Evolutionary conservation across 305 asterid genomes (phyloP).

Genomic region (Galium porrigens): DNA sequence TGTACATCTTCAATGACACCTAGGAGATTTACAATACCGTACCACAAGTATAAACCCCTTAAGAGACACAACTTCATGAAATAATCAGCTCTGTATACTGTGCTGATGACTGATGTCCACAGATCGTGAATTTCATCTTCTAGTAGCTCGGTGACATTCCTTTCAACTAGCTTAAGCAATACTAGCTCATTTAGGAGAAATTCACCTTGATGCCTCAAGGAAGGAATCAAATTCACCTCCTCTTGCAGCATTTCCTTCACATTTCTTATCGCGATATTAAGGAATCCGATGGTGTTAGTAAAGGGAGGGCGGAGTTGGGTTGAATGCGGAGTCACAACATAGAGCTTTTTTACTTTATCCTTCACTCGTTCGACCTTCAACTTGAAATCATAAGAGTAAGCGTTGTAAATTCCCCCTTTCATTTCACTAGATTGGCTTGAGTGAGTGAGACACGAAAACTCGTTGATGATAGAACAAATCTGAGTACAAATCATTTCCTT

Average conservation of each 20-base stretch:
- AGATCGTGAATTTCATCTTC: conserved; percentile 8
- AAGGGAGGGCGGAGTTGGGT: conserved; percentile 9
- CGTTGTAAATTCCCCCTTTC: background rate
- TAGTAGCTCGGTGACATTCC: background rate
- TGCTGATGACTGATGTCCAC: background rate
- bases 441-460: background rate
- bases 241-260: conserved; percentile 7
- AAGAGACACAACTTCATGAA: background rate
- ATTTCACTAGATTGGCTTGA: background rate
- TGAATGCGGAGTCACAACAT: background rate
- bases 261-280: background rate
- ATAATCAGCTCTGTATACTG: background rate
- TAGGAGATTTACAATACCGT: background rate
- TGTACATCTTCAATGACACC: background rate
- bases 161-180: background rate
- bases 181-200: conserved; percentile 3
- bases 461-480: background rate
- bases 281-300: conserved; percentile 14
- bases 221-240: background rate
- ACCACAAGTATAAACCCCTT: background rate
- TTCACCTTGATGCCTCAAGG: background rate
- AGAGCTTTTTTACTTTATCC: background rate
- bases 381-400: background rate
- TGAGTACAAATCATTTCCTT: background rate
- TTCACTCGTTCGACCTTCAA: background rate